Base-by-base conservation (phyloP, 75 land plant genomes). In the Isoetes taiwanensis region DNA sequence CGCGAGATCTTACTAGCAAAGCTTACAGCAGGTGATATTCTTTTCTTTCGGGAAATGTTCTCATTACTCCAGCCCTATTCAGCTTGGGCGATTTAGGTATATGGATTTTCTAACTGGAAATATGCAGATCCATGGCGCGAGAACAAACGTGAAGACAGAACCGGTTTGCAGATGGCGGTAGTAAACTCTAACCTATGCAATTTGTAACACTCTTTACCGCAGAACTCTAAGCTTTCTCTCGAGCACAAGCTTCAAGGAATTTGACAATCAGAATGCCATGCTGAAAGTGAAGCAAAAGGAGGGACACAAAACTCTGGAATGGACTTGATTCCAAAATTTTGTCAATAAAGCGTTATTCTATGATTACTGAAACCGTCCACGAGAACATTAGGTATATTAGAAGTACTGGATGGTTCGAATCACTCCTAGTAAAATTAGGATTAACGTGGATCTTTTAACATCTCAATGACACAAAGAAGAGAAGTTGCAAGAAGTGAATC, bases 221-320 rank as follows among this genome's bases (percentile, higher is more conserved):
- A 82, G 90, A 71, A 74, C 35, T n/a, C 61, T 5, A 85, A 79
- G 64, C 76, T 85, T 57, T 27, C 17, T 31, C 11, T 64, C 82
- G 27, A 86, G 82, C 32, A 54, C 52, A 16, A 85, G 76, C 30
- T 42, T 85, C 29, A 80, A 79, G 54, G 54, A 57, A 27, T 57
- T 71, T 9, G 37, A 48, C 17, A 76, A 79, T 71, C 76, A 78
- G 64, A 85, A 85, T 72, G 77, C 73, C 21, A 71, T 67, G 68
- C 83, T 85, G n/a, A 73, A 71, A 68, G 76, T 82, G 42, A 85
- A 79, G 66, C 80, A 69, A 50, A 63, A 69, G 41, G 90, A 74
- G 63, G 78, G 79, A 54, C 43, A 72, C 41, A 82, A 85, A 64
- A 76, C 76, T n/a, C 82, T 82, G 82, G 61, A 59, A 55, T 75